Base-by-base conservation (phyloP, 257 asterid genomes). In the Nicotiana knightiana region DNA sequence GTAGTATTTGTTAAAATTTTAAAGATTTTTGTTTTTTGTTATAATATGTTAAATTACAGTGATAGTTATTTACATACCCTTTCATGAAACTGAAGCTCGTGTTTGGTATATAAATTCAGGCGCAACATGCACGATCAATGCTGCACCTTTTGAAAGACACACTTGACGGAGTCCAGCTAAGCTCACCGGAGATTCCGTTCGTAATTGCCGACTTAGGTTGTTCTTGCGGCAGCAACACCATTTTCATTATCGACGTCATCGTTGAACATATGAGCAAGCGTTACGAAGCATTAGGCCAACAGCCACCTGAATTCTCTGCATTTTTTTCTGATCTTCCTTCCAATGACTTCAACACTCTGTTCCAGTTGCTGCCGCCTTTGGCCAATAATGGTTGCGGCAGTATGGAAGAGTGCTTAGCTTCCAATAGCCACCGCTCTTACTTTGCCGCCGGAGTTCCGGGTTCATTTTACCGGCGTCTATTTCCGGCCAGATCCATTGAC, bases 361-460 rank as follows among this genome's bases (percentile, higher is more conserved):
- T 95, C 53, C 98, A 95, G 84, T 92, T 93, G 65, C 94, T 95
- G 77, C 97, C 99, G 0, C 97, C 97, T 16, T 9, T 81, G n/a
- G 85, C 87, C 15, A 75, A 77, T 3, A 86, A 88, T 76, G 93
- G 93, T 32, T 94, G 93, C 1, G 87, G 78, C 15, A 93, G 91
- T 89, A 91, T 95, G 99, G 99, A 95, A 87, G 97, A 93, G 67
- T 92, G 99, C 85, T 84, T 93, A 1, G 97, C 97, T 28, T 89
- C 97, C 77, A 89, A 91, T 88, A 77, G 70, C 84, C 96, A 87
- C 82, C 95, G 99, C 37, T 88, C 96, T 1, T 95, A 95, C 86
- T 95, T 95, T 33, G 99, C 93, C 24, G 97, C 98, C 77, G 99
- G 97, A 30, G 98, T 96, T 21, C 99, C 99, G 0, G 98, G 99